Percentiles rank a stretch among this genome's conserved stretches.
phyloP scores from a whole-genome alignment of 1,284 basidiomycete genomes.

The Sutorius eximius region DNA sequence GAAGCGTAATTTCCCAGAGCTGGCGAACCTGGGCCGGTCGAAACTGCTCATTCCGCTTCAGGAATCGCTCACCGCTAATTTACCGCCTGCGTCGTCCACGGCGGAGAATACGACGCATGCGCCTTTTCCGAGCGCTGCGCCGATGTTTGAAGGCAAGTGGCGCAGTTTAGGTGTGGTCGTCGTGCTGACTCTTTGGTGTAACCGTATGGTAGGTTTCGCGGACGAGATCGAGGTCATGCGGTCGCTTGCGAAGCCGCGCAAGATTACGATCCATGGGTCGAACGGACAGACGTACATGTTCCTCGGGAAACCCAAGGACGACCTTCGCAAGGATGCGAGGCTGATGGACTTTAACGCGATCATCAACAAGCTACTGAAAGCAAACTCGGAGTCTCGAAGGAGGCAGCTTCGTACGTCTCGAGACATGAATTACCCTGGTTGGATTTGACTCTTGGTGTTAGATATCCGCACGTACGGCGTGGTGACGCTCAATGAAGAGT shows the following conservation, averaged over 20 bases:
- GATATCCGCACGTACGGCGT: conserved; percentile 97
- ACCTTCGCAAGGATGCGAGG: conserved; percentile 95
- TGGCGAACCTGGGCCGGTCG: conserved; percentile 61
- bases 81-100: conserved; percentile 73
- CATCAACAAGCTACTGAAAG: conserved; percentile 96
- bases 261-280: conserved; percentile 83
- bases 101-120: conserved; percentile 60
- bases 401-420: conserved; percentile 77
- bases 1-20: conserved; percentile 61
- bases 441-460: conserved; percentile 34
- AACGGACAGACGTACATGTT: conserved; percentile 89
- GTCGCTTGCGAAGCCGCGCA: conserved; percentile 91
- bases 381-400: conserved; percentile 89
- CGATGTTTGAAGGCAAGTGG: conserved; percentile 72
- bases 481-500: conserved; percentile 95
- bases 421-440: neutral
- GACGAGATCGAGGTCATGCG: conserved; percentile 92
- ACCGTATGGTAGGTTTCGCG: conserved; percentile 56
- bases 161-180: neutral
- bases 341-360: conserved; percentile 99
- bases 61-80: conserved; percentile 86
- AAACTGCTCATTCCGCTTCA: conserved; percentile 88
- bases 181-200: neutral
- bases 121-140: conserved; percentile 80
- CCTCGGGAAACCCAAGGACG: conserved; percentile 97